A percentile compares a stretch with the other conserved stretches of the same genome.
Evolutionary conservation across 176 grass and related monocot species (phyloP).

Genomic region (Carex myosuroides): DNA sequence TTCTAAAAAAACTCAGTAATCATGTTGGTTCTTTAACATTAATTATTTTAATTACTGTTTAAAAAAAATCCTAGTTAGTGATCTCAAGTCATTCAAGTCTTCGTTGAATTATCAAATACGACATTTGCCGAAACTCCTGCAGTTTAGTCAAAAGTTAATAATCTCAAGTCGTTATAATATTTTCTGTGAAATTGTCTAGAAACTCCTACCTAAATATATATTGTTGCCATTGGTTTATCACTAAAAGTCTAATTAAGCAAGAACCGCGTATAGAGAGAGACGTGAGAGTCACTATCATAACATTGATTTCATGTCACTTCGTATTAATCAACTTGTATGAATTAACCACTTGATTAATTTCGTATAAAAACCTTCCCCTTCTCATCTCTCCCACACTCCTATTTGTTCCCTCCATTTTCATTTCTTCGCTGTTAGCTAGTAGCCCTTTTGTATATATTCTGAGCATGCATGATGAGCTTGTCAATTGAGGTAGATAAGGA

Average conservation of each 20-base stretch:
- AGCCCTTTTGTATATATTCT: neutral
- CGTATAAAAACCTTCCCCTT: neutral
- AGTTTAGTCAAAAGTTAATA: neutral
- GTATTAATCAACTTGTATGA: neutral
- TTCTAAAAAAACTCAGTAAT: too few relatives aligned
- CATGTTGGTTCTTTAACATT: too few relatives aligned
- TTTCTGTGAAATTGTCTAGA: neutral
- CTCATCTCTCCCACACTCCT: neutral
- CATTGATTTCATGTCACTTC: neutral
- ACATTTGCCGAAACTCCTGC: neutral
- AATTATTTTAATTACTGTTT: too few relatives aligned
- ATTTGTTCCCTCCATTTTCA: neutral
- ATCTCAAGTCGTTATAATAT: neutral
- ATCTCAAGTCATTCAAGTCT: neutral
- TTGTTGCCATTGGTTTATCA: neutral
- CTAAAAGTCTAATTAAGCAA: conserved; percentile 3
- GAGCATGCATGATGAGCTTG: neutral
- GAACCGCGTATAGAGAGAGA: neutral
- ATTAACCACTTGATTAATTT: neutral
- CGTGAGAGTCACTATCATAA: neutral
- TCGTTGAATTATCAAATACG: neutral
- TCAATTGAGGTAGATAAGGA: conserved; percentile 6
- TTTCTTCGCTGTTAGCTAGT: neutral
- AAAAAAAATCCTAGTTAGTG: too few relatives aligned
- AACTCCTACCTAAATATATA: neutral